Evolutionary conservation across 2,329 filamentous ascomycete genomes (phyloP).

Genomic region (Colletotrichum sojae): DNA sequence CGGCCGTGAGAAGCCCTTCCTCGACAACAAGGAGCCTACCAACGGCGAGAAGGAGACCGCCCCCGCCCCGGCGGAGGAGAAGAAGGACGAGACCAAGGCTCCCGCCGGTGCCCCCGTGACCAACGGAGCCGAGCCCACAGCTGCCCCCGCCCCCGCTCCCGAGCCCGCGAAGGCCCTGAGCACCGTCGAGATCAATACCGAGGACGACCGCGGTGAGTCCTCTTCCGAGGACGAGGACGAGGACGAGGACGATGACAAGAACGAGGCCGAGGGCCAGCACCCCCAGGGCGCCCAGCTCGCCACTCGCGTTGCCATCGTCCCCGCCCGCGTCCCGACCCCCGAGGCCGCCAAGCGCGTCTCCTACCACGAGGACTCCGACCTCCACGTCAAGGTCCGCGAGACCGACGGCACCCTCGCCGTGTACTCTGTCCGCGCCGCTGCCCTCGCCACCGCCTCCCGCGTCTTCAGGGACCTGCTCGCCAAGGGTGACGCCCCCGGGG

Average conservation of each 20-base stretch:
- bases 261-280: constrained; percentile 17
- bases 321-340: constrained; percentile 27
- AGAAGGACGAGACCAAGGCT: background rate
- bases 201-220: constrained; percentile 22
- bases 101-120: background rate
- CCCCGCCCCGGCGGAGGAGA: constrained; percentile 1
- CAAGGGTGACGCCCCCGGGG: constrained; percentile 12
- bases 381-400: constrained; percentile 35
- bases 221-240: constrained; percentile 38
- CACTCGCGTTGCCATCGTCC: constrained; percentile 31
- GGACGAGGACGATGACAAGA: constrained; percentile 30
- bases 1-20: constrained; percentile 30
- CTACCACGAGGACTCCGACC: constrained; percentile 35
- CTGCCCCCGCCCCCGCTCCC: background rate
- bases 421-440: constrained; percentile 32
- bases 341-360: constrained; percentile 32
- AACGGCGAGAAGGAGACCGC: constrained; percentile 15
- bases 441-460: constrained; percentile 30
- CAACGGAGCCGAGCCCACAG: constrained; percentile 6
- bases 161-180: constrained; percentile 17
- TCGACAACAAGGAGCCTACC: constrained; percentile 20
- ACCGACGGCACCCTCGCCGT: constrained; percentile 17
- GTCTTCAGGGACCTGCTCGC: constrained; percentile 33
- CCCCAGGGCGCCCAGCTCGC: constrained; percentile 35
- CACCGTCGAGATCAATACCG: constrained; percentile 25